Evolutionary conservation across 2,329 filamentous ascomycete genomes (phyloP).

Genomic region (Pseudocercospora cruenta): DNA sequence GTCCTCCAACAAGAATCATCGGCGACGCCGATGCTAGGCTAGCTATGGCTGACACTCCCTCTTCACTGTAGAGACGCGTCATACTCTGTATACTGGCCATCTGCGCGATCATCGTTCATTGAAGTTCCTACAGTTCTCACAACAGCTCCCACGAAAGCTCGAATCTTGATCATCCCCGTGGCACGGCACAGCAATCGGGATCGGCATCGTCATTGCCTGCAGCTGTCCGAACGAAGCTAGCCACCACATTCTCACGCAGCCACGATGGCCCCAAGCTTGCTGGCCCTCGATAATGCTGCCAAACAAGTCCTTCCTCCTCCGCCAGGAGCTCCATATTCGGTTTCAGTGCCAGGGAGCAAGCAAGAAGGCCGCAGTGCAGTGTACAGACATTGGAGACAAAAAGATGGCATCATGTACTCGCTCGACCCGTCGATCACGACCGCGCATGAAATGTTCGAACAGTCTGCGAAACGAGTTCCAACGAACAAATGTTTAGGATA

Average conservation of each 20-base stretch:
- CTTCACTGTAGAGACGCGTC: not conserved
- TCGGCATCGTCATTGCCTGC: constrained; percentile 5
- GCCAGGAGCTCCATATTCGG: constrained; percentile 74
- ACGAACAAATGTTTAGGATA: constrained; percentile 76
- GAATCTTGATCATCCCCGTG: not conserved
- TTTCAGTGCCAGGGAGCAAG: constrained; percentile 75
- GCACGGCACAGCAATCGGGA: not conserved
- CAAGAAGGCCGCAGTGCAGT: constrained; percentile 71
- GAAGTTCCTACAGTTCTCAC: not conserved
- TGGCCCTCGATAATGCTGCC: constrained; percentile 36
- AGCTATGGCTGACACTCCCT: not conserved
- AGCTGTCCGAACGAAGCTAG: constrained; percentile 7
- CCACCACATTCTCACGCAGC: not conserved
- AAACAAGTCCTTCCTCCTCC: constrained; percentile 68
- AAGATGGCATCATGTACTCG: constrained; percentile 71
- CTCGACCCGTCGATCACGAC: constrained; percentile 63
- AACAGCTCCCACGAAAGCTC: not conserved
- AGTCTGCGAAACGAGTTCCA: constrained; percentile 60
- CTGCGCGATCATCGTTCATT: not conserved
- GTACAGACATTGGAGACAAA: constrained; percentile 82
- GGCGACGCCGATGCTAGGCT: not conserved
- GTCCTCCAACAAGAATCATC: not conserved
- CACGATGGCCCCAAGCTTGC: constrained; percentile 20
- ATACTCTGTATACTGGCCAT: not conserved
- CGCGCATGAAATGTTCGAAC: constrained; percentile 42